Percentiles rank a stretch among this genome's conserved stretches.
These are phyloP conservation scores for Termitomyces sp. DNA, from an alignment of 768 basidiomycete genomes.

Conservation along the genomic window DNA sequence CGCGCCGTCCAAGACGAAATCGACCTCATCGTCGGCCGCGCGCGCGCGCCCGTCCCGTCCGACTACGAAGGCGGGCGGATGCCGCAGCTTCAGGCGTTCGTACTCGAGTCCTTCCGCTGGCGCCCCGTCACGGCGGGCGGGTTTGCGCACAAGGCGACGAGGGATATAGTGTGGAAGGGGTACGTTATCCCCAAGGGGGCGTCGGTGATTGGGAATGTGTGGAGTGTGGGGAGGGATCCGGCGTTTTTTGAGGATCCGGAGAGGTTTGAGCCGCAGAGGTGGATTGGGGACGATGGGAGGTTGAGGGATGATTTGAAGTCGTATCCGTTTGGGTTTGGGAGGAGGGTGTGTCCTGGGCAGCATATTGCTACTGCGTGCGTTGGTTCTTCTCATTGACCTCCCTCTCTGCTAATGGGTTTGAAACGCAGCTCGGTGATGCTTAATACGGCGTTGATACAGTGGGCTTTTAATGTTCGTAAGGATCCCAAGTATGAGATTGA, in stretches of 20 bases:
- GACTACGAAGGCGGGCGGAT: slow-evolving; percentile 5
- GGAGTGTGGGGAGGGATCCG: slow-evolving; percentile 60
- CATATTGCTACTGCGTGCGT: slow-evolving; percentile 47
- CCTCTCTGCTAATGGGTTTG: too few species aligned
- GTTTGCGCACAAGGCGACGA: slow-evolving; percentile 61
- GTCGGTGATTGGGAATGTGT: slow-evolving; percentile 57
- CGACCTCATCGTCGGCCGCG: slow-evolving; percentile 48
- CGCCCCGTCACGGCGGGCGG: slow-evolving; percentile 50
- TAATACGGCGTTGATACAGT: slow-evolving; percentile 59
- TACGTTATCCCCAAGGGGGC: slow-evolving; percentile 55
- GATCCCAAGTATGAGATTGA: slow-evolving; percentile 57
- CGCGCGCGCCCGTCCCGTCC: slow-evolving; percentile 15
- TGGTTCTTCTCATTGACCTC: neutral
- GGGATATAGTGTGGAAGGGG: slow-evolving; percentile 57
- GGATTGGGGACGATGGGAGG: slow-evolving; percentile 42
- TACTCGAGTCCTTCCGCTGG: slow-evolving; percentile 49
- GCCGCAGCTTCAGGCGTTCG: slow-evolving; percentile 44
- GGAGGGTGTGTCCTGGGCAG: slow-evolving; percentile 66
- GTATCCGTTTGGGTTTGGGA: slow-evolving; percentile 56
- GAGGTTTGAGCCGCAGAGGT: slow-evolving; percentile 53
- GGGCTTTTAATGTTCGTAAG: slow-evolving; percentile 58
- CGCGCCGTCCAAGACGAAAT: slow-evolving; percentile 49
- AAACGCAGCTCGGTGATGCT: slow-evolving; percentile 58
- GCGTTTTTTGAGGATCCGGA: slow-evolving; percentile 58
- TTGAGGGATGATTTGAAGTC: slow-evolving; percentile 51